A percentile compares a stretch with the other conserved stretches of the same genome.
Evolutionary conservation across 2,329 filamentous ascomycete species (phyloP).

Genomic region (Anthostomella pinea): DNA sequence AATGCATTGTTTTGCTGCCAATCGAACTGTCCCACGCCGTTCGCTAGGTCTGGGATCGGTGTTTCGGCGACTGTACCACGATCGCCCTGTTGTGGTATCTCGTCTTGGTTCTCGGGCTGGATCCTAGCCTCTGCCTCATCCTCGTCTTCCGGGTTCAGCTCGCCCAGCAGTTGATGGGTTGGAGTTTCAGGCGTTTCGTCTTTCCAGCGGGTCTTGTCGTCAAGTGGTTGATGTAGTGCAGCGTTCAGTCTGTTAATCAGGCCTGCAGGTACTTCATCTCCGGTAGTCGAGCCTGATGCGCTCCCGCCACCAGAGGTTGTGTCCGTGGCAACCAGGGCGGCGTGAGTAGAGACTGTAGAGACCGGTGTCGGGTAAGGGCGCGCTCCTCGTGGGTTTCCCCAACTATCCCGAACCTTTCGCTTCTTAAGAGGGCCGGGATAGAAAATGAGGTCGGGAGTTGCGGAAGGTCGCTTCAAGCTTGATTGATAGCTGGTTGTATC

Average conservation of each 20-base stretch:
- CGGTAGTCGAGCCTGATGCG: conserved; percentile 6
- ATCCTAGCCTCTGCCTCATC: no score
- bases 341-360: conserved; percentile 1
- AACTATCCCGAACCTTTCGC: conserved; percentile 15
- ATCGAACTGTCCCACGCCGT: no score
- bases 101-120: no score
- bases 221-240: conserved; percentile 10
- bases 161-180: not conserved
- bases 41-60: no score
- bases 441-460: not conserved
- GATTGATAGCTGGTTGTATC: conserved; percentile 9
- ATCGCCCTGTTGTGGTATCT: no score
- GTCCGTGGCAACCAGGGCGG: not conserved
- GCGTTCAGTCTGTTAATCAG: conserved; percentile 22
- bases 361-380: conserved; percentile 6
- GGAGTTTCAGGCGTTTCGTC: not conserved
- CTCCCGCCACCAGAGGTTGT: conserved; percentile 4
- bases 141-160: not conserved
- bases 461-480: conserved; percentile 1
- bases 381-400: not conserved
- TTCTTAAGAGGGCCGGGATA: conserved; percentile 10
- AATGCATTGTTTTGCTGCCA: no score
- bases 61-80: no score
- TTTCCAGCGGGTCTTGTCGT: conserved; percentile 1
- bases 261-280: conserved; percentile 16